Evolutionary conservation across 164 flowering plant species (phyloP).

Genomic region (Buxus sempervirens): DNA sequence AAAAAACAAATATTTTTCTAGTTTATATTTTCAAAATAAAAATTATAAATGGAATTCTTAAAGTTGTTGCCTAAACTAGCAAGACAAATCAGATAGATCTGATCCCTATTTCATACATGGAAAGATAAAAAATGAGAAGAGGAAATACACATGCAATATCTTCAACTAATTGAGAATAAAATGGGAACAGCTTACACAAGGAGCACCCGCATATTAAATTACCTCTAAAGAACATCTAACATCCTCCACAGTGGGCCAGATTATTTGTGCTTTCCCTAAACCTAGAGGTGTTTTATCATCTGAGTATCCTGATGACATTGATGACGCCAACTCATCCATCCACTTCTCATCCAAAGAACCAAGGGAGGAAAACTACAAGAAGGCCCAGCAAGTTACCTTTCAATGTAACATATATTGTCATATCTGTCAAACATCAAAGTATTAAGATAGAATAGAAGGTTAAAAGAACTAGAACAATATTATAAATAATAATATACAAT

Average conservation of each 20-base stretch:
- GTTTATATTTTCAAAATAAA: no score
- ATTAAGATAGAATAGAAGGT: neutral
- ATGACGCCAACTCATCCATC: conserved; percentile 85
- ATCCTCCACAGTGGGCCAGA: conserved; percentile 99
- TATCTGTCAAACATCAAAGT: neutral
- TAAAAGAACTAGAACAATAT: neutral
- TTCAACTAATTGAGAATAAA: neutral
- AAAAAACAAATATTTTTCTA: no score
- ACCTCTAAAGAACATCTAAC: conserved; percentile 98
- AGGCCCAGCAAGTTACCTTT: conserved; percentile 7
- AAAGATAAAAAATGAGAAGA: neutral
- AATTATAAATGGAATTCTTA: no score
- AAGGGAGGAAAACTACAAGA: conserved; percentile 87
- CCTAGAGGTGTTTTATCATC: conserved; percentile 83
- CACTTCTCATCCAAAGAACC: conserved; percentile 99
- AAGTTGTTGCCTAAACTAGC: no score
- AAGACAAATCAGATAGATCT: neutral
- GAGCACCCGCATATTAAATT: conserved; percentile 13
- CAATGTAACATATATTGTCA: neutral
- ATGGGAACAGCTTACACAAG: neutral
- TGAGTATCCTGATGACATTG: conserved; percentile 79
- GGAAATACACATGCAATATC: neutral
- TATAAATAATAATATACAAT: no score
- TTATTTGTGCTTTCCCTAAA: conserved; percentile 64
- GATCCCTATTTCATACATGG: neutral